These are phyloP conservation scores for Sphaerostilbella broomeana DNA, from an alignment of 2,329 filamentous ascomycete genomes.

Conservation along the genomic window DNA sequence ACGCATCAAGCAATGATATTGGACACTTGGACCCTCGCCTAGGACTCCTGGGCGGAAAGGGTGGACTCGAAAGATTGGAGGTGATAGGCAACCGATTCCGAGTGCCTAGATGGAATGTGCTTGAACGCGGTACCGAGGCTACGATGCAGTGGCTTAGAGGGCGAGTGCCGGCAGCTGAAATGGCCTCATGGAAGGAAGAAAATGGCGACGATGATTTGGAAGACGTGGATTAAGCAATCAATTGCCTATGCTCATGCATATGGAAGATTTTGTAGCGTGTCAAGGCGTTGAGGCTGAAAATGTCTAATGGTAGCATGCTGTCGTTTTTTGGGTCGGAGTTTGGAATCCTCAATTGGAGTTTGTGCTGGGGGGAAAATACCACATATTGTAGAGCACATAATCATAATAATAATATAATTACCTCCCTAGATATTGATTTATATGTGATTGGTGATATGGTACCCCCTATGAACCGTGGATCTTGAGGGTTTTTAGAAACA, in stretches of 20 bases:
- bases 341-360: too few relatives aligned
- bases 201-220: constrained; percentile 32
- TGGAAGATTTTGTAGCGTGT: neutral
- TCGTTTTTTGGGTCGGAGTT: too few relatives aligned
- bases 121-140: constrained; percentile 83
- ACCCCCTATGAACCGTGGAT: too few relatives aligned
- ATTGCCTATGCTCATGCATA: neutral
- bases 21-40: constrained; percentile 72
- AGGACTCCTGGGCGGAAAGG: constrained; percentile 63
- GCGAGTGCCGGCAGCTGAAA: constrained; percentile 59
- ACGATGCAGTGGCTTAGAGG: constrained; percentile 75
- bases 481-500: too few relatives aligned
- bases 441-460: too few relatives aligned
- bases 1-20: constrained; percentile 81
- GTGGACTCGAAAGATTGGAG: constrained; percentile 59
- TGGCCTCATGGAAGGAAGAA: constrained; percentile 48
- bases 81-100: constrained; percentile 82
- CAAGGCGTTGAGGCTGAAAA: too few relatives aligned
- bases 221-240: constrained; percentile 14
- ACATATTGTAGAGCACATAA: too few relatives aligned
- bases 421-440: too few relatives aligned
- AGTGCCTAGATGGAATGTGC: constrained; percentile 74
- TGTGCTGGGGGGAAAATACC: too few relatives aligned
- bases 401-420: too few relatives aligned
- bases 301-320: too few relatives aligned